Evolutionary conservation across 2,329 filamentous ascomycete genomes (phyloP).

Genomic region (Cercospora sp.): DNA sequence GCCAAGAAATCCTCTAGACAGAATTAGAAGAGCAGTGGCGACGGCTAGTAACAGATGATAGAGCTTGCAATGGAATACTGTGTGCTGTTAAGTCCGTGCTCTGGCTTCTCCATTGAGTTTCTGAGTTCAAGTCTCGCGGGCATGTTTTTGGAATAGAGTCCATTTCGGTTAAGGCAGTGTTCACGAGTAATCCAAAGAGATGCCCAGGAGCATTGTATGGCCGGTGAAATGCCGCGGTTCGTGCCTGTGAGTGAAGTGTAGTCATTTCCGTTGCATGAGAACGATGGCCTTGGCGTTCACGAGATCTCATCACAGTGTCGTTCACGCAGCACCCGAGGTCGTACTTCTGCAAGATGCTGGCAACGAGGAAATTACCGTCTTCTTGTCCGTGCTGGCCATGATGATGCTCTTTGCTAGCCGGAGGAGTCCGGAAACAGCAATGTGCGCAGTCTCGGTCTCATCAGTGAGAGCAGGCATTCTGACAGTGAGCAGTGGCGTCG

Average conservation of each 20-base stretch:
- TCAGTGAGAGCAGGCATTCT: background rate
- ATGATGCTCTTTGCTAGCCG: background rate
- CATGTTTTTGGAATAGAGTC: background rate
- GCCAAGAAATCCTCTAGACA: conserved; percentile 24
- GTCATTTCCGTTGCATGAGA: background rate
- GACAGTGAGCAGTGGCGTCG: background rate
- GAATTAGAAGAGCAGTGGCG: conserved; percentile 30
- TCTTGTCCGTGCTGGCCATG: background rate
- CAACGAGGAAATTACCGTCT: background rate
- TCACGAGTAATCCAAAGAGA: background rate
- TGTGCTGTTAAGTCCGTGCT: background rate
- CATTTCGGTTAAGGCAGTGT: background rate
- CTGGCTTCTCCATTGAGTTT: background rate
- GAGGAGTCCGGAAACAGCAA: background rate
- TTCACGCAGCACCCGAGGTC: background rate
- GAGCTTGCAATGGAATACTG: background rate
- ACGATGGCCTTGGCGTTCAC: background rate
- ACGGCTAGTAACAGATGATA: conserved; percentile 28
- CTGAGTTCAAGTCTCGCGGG: background rate
- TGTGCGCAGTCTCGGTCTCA: background rate
- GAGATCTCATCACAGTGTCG: background rate
- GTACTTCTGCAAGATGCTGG: background rate
- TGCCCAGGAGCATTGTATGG: background rate
- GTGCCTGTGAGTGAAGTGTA: background rate
- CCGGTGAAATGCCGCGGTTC: background rate